These are phyloP conservation scores for Bipolaris cookei DNA, from an alignment of 2,329 filamentous ascomycete species.

Conservation along the genomic window DNA sequence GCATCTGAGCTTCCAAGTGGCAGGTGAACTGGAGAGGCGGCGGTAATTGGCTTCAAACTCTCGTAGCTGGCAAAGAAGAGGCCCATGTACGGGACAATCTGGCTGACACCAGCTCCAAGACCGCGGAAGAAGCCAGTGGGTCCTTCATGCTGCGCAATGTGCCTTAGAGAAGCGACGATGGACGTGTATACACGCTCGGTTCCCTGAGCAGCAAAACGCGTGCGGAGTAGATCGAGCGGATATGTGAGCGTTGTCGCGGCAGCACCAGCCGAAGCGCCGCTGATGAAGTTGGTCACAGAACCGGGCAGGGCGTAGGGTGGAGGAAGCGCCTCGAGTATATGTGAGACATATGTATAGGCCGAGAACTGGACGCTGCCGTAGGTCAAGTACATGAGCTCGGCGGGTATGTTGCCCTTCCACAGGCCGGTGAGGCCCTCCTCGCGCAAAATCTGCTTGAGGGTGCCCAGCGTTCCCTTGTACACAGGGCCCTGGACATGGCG, in stretches of 20 bases:
- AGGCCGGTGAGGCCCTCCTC: conserved; percentile 84
- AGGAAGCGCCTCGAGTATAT: conserved; percentile 65
- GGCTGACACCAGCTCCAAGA: conserved; percentile 76
- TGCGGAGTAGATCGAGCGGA: conserved; percentile 89
- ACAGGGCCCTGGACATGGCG: conserved; percentile 54
- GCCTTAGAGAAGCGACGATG: conserved; percentile 69
- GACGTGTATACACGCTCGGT: conserved; percentile 77
- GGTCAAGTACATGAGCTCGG: conserved; percentile 90
- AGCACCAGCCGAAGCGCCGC: conserved; percentile 82
- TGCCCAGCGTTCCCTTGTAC: conserved; percentile 79
- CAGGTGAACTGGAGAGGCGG: conserved; percentile 62
- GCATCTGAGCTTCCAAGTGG: conserved; percentile 81
- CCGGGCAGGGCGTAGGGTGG: conserved; percentile 62
- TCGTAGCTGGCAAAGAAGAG: conserved; percentile 94
- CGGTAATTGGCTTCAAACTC: conserved; percentile 60
- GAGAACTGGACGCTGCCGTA: conserved; percentile 92
- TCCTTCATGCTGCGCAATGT: conserved; percentile 80
- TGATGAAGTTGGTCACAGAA: conserved; percentile 78
- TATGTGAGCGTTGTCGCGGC: conserved; percentile 85
- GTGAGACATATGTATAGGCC: conserved; percentile 77
- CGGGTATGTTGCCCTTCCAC: conserved; percentile 98
- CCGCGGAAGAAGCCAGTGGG: conserved; percentile 84
- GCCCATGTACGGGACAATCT: conserved; percentile 97
- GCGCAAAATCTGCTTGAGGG: conserved; percentile 75
- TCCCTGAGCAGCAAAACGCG: conserved; percentile 95